phyloP scores from a whole-genome alignment of 768 basidiomycete genomes.

The Sutorius australiensis region DNA sequence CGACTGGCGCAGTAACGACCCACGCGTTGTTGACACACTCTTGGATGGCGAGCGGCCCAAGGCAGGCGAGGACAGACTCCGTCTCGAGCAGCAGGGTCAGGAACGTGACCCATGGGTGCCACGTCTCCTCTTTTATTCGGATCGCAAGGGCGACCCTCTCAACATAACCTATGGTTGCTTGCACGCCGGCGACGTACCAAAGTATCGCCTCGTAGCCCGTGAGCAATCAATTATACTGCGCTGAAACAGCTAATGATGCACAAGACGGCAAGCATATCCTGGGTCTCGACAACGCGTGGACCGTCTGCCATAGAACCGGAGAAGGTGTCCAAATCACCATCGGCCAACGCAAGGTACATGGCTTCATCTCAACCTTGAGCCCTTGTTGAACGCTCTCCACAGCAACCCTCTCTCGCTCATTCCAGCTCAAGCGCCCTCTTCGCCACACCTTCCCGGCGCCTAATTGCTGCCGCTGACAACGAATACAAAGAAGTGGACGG shows the following conservation, averaged over 20 bases:
- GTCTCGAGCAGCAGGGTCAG: slow-evolving; percentile 16
- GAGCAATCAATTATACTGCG: slow-evolving; percentile 26
- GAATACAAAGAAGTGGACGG: slow-evolving; percentile 66
- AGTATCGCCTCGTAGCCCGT: slow-evolving; percentile 59
- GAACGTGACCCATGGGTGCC: slow-evolving; percentile 26
- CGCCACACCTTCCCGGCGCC: slow-evolving; percentile 43
- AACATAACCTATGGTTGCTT: slow-evolving; percentile 68
- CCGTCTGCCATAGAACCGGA: slow-evolving; percentile 50
- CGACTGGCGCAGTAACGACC: slow-evolving; percentile 21
- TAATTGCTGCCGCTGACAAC: slow-evolving; percentile 37
- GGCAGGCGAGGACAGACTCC: slow-evolving; percentile 33
- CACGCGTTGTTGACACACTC: slow-evolving; percentile 9
- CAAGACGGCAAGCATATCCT: slow-evolving; percentile 50
- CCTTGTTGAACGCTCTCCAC: slow-evolving; percentile 5
- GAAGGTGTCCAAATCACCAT: slow-evolving; percentile 59
- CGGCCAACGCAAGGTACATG: slow-evolving; percentile 41
- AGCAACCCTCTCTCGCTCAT: slow-evolving; percentile 57
- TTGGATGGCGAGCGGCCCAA: slow-evolving; percentile 33
- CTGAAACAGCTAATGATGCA: slow-evolving; percentile 47
- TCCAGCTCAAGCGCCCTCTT: slow-evolving; percentile 52
- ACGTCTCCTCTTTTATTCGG: slow-evolving; percentile 51
- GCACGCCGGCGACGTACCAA: slow-evolving; percentile 61
- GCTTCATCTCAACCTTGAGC: slow-evolving; percentile 1
- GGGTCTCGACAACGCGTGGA: slow-evolving; percentile 52
- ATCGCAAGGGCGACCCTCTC: slow-evolving; percentile 60